phyloP scores from a whole-genome alignment of 2,329 filamentous ascomycete genomes.

The Paramyrothecium roridum region DNA sequence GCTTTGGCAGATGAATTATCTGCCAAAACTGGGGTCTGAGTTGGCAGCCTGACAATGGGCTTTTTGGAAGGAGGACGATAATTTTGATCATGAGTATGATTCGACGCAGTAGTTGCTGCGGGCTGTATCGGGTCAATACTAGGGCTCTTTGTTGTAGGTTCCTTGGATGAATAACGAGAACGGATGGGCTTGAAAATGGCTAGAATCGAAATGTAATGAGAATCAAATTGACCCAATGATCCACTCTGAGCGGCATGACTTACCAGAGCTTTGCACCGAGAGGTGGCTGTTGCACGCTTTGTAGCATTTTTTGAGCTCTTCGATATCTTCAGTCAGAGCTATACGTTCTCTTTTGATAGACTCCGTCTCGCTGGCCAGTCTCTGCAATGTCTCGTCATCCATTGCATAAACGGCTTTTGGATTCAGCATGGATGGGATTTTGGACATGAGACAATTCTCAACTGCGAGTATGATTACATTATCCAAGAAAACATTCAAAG shows the following conservation, averaged over 20 bases:
- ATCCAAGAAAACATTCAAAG: conserved; percentile 40
- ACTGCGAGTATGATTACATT: conserved; percentile 45
- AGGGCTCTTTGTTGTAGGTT: too few species aligned
- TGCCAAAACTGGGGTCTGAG: too few species aligned
- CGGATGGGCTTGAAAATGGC: too few species aligned
- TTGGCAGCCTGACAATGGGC: too few species aligned
- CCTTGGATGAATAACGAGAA: too few species aligned
- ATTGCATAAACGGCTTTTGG: conserved; percentile 30
- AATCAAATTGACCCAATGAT: not conserved
- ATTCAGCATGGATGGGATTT: conserved; percentile 37
- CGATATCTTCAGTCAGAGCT: not conserved
- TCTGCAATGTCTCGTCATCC: conserved; percentile 21
- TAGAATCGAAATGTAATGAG: not conserved
- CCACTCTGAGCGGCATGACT: not conserved
- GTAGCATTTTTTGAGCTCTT: not conserved
- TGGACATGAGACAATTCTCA: conserved; percentile 43
- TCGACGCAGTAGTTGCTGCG: too few species aligned
- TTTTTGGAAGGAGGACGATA: too few species aligned
- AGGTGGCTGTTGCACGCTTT: not conserved
- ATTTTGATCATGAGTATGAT: too few species aligned
- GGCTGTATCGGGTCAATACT: too few species aligned
- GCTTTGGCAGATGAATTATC: too few species aligned
- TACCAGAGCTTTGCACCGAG: not conserved
- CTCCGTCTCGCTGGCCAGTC: conserved; percentile 27
- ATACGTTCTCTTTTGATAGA: conserved; percentile 28